Conservation (phyloP, 352 stramenopile species). For the Blastocystis sp. region DNA sequence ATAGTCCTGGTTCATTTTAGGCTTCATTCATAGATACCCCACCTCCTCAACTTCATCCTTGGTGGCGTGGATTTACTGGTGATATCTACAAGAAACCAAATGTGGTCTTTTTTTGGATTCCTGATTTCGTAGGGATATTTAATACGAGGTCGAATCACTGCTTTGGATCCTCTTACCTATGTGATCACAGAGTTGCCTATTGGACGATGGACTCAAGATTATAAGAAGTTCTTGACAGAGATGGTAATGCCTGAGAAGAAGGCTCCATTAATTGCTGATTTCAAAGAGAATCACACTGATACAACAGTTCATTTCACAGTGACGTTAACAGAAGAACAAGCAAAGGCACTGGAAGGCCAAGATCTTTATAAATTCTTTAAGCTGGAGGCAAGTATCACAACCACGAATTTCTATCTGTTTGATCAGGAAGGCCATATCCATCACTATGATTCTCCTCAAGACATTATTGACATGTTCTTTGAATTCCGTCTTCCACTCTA, state of each 20-base stretch:
- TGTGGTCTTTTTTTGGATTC: background rate
- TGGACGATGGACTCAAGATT: constrained; percentile 86
- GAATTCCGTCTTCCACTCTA: constrained; percentile 83
- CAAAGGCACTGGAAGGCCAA: constrained; percentile 68
- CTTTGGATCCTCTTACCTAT: constrained; percentile 75
- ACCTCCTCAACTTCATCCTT: constrained; percentile 73
- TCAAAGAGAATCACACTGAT: constrained; percentile 83
- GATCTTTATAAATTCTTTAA: constrained; percentile 88
- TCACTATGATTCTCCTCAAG: constrained; percentile 81
- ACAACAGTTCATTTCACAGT: constrained; percentile 82
- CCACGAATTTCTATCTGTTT: constrained; percentile 94
- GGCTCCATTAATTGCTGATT: constrained; percentile 75
- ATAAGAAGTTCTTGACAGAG: constrained; percentile 86
- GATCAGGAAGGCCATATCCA: constrained; percentile 79
- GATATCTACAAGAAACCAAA: constrained; percentile 75
- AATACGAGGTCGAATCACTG: constrained; percentile 50
- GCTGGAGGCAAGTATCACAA: constrained; percentile 82
- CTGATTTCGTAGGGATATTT: constrained; percentile 27
- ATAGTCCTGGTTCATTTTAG: background rate
- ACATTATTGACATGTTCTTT: constrained; percentile 88
- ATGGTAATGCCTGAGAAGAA: constrained; percentile 72
- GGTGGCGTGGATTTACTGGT: constrained; percentile 82
- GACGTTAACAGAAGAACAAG: constrained; percentile 72
- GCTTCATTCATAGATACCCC: constrained; percentile 70
- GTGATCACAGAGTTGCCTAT: constrained; percentile 89